A percentile compares a stretch with the other conserved stretches of the same genome.
Conservation (phyloP, 805 yeast genomes). For the Suhomyces xylopsoci region DNA sequence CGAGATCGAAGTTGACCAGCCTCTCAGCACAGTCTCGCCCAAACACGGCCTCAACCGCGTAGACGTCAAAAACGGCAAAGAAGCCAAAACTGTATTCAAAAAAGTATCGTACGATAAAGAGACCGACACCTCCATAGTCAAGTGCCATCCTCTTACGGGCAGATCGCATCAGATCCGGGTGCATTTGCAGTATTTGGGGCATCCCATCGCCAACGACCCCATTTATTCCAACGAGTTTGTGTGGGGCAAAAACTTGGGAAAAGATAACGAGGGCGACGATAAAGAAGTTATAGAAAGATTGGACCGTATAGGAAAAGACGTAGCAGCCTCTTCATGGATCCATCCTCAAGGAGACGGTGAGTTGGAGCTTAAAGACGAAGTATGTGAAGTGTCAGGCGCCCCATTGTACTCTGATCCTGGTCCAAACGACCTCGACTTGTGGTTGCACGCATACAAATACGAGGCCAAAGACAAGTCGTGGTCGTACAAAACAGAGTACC, state of each 20-base stretch:
- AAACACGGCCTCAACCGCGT: slow-evolving; percentile 62
- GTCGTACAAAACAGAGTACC: slow-evolving; percentile 73
- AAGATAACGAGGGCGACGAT: slow-evolving; percentile 45
- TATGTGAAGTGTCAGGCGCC: slow-evolving; percentile 64
- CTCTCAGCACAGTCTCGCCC: slow-evolving; percentile 70
- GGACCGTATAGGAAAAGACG: slow-evolving; percentile 67
- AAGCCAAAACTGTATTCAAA: slow-evolving; percentile 69
- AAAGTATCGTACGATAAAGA: slow-evolving; percentile 60
- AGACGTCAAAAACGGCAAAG: slow-evolving; percentile 54
- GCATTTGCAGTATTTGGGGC: slow-evolving; percentile 84
- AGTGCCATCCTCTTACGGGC: slow-evolving; percentile 86
- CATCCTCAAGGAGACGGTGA: slow-evolving; percentile 65
- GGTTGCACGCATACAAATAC: slow-evolving; percentile 89
- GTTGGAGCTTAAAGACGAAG: slow-evolving; percentile 46
- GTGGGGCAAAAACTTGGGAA: slow-evolving; percentile 81
- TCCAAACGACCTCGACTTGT: slow-evolving; percentile 77
- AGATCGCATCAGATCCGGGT: slow-evolving; percentile 95
- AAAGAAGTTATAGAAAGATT: slow-evolving; percentile 47
- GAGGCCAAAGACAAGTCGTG: slow-evolving; percentile 57
- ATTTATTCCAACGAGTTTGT: slow-evolving; percentile 72
- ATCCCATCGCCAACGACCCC: slow-evolving; percentile 56
- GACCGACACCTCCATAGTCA: slow-evolving; percentile 64
- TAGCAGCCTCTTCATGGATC: slow-evolving; percentile 66
- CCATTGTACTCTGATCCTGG: slow-evolving; percentile 86
- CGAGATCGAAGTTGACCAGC: slow-evolving; percentile 58